Base-by-base conservation (phyloP, 106 monocot genomes). In the Phalaenopsis aphrodite region DNA sequence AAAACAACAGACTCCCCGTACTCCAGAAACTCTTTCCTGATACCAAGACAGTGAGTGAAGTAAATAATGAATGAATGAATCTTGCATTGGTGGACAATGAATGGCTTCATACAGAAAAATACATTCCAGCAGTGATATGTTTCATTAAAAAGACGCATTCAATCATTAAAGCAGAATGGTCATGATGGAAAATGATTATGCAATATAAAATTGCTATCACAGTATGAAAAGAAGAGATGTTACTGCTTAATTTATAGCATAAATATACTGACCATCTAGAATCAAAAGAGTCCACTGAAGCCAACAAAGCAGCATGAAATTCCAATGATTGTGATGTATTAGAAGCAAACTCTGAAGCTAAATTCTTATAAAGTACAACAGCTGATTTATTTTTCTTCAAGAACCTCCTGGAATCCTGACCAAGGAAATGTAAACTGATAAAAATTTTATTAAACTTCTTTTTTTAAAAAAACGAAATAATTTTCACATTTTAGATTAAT, bases 201-300 rank as follows among this genome's bases (percentile, higher is more conserved):
- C 1, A 61, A 61, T n/a, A 3, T 11, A 52, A 52, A 52, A 61
- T 21, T 21, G 21, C 18, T 61, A 61, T 61, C 61, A 6, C 5
- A n/a, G n/a, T 21, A 61, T 7, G 21, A 61, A 61, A 19, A 21
- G 18, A 61, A 21, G 10, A 21, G 61, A 61, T 61, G 61, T 0
- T 61, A 61, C 21, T 8, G 6, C 3, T 61, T n/a, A 61, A 69
- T 38, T 69, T 69, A 8, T 19, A 71, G 45, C 68, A 21, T 77
- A 21, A 39, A 77, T 37, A 3, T 38, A 23, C 83, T 37, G 82
- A 99, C 95, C 99, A 99, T 91, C 81, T 95, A 64, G 99, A 95
- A 74, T 99, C 95, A 84, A 95, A 99, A 48, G 95, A 95, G 58
- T 94, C 98, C 12, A 99, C 94, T 39, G 90, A 89, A 85, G 89